Conservation (phyloP, 768 basidiomycete genomes). For the Coprinellus micaceus region DNA sequence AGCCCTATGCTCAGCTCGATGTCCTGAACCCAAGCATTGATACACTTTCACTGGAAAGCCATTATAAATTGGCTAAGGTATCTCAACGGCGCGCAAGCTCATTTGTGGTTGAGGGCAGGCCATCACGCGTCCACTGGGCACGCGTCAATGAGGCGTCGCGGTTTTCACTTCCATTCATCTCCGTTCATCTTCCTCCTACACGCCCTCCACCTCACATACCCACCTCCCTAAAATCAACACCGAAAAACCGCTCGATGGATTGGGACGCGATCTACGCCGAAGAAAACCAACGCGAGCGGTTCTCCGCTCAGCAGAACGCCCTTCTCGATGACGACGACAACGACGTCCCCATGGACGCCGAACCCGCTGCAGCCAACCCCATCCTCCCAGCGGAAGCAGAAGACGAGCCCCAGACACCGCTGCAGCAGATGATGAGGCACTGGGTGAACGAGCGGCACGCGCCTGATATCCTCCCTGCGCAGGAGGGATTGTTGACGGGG, state of each 20-base stretch:
- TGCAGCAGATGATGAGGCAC: conserved; percentile 70
- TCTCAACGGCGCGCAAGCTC: too few relatives aligned
- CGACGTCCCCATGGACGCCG: background rate
- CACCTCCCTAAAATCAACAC: background rate
- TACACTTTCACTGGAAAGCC: too few relatives aligned
- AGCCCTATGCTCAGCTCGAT: too few relatives aligned
- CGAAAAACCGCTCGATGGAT: background rate
- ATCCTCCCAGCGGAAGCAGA: conserved; percentile 14
- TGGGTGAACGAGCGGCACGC: conserved; percentile 86
- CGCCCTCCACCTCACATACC: background rate
- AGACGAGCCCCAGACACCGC: conserved; percentile 46
- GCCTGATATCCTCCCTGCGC: conserved; percentile 73
- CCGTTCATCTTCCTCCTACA: background rate
- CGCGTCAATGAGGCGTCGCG: too few relatives aligned
- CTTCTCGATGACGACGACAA: background rate
- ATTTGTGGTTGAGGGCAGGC: conserved; percentile 27
- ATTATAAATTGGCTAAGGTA: too few relatives aligned
- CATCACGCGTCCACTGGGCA: conserved; percentile 25
- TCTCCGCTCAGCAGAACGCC: background rate
- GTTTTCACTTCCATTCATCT: too few relatives aligned
- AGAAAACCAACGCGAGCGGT: background rate
- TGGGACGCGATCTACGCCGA: background rate
- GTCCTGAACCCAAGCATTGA: too few relatives aligned
- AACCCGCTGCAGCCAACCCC: background rate
- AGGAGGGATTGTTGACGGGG: conserved; percentile 61